Evolutionary conservation across 208 protist genomes (phyloP), one percentile per base, ranked within the genome.

Genomic region (Blastocrithidia nonstop): DNA sequence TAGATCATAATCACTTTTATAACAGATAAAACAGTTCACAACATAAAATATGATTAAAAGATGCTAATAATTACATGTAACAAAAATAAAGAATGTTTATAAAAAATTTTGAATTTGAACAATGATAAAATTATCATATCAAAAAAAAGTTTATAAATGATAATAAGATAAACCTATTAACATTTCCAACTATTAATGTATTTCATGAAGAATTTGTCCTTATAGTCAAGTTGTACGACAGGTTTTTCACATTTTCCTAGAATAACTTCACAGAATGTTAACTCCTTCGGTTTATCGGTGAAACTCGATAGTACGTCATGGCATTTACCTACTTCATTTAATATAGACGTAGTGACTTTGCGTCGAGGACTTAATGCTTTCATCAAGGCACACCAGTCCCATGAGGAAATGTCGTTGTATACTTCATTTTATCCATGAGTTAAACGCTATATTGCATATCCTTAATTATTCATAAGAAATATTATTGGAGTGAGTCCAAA

Each of bases 401-500:
- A 77, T 39, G 51, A 35, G 13, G 59, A 47, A 32, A 68, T 69
- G 54, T 68, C 55, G 43, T 62, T 77, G 62, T 71, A 71, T 47
- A 9, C 37, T 19, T 42, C 63, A 37, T 65, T 59, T 60, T 58
- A 71, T 23, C 68, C 58, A 62, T 63, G 57, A 40, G 66, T 70
- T 24, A 63, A 44, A 22, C 55, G 60, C 47, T 75, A 57, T 33
- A 68, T 68, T 20, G 60, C 52, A 44, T 71, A 71, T 46, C 68
- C 63, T 37, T 69, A 44, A 51, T 71, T 71, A 60, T 71, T 66
- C 22, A 69, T 47, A n/a, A 71, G 53, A 50, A 77, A 65, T 11
- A 66, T 16, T 46, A 61, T 29, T 19, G 63, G 40, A 23, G 28
- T 54, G 31, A 71, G 41, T 20, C 45, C 39, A 55, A 50, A 22